Percentiles rank a stretch among this genome's conserved stretches.
These are phyloP conservation scores for Stenogyne calaminthoides DNA, from an alignment of 305 asterid species.

Conservation along the genomic window DNA sequence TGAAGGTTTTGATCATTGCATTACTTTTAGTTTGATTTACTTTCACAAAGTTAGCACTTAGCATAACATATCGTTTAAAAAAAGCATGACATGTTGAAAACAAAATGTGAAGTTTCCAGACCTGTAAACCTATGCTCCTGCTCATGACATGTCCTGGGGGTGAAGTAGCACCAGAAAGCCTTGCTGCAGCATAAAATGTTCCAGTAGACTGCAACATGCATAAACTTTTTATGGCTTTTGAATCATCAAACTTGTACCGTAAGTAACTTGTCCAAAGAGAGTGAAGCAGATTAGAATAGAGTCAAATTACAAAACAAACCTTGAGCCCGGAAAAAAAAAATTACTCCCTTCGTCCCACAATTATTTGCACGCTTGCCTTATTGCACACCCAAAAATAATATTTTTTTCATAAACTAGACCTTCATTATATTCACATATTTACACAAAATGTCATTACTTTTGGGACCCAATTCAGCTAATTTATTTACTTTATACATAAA, in stretches of 20 bases:
- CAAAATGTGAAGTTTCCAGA: slow-evolving; percentile 17
- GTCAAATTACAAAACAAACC: not conserved
- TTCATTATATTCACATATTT: too few species aligned
- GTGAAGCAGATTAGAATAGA: not conserved
- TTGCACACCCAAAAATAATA: too few species aligned
- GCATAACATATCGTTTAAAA: not conserved
- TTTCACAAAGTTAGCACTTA: not conserved
- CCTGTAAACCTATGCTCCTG: slow-evolving; percentile 99
- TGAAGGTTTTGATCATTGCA: not conserved
- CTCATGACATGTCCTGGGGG: slow-evolving; percentile 90
- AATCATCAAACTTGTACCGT: not conserved
- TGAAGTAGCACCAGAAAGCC: slow-evolving; percentile 92
- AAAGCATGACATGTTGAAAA: not conserved
- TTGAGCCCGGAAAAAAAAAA: not conserved
- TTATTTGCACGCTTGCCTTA: too few species aligned
- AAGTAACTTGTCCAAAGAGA: slow-evolving; percentile 15
- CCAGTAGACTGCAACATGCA: slow-evolving; percentile 72
- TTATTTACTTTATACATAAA: too few species aligned
- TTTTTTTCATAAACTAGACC: too few species aligned
- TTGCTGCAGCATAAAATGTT: slow-evolving; percentile 85
- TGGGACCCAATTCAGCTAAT: too few species aligned
- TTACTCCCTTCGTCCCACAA: too few species aligned
- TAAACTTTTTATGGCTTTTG: slow-evolving; percentile 15
- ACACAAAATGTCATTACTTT: too few species aligned
- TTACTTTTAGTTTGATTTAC: not conserved